Percentiles rank a stretch among this genome's conserved stretches.
Conservation (phyloP, 1,139 yeast genomes). For the Pichia sp. region DNA sequence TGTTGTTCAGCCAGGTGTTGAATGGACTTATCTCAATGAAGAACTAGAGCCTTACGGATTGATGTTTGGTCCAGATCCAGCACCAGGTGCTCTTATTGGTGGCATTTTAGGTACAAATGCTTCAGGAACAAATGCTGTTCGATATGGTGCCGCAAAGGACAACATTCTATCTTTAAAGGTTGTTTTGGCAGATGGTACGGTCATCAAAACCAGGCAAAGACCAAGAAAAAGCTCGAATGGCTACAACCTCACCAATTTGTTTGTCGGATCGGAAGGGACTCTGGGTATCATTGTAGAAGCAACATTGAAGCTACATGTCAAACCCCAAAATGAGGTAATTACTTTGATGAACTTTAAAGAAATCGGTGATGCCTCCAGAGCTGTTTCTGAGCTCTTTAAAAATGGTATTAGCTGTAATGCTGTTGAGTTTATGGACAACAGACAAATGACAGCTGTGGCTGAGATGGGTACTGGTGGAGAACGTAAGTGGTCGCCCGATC, state of each 20-base stretch:
- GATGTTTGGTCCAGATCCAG: slow-evolving; percentile 71
- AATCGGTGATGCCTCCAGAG: slow-evolving; percentile 53
- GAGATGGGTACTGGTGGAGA: slow-evolving; percentile 42
- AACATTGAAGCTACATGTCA: slow-evolving; percentile 53
- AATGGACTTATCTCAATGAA: slow-evolving; percentile 63
- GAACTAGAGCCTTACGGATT: slow-evolving; percentile 41
- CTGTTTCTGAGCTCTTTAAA: slow-evolving; percentile 50
- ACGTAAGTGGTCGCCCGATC: slow-evolving; percentile 66
- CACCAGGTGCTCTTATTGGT: slow-evolving; percentile 68
- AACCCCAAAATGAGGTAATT: slow-evolving; percentile 54
- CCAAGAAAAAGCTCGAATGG: slow-evolving; percentile 68
- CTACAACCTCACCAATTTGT: slow-evolving; percentile 59
- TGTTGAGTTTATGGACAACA: slow-evolving; percentile 60
- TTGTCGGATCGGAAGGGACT: slow-evolving; percentile 70
- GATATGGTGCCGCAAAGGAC: slow-evolving; percentile 70
- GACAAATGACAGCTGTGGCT: slow-evolving; percentile 64
- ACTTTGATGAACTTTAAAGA: slow-evolving; percentile 54
- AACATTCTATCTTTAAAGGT: slow-evolving; percentile 49
- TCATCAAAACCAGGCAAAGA: slow-evolving; percentile 57
- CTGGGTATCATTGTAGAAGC: slow-evolving; percentile 69
- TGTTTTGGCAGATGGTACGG: slow-evolving; percentile 65
- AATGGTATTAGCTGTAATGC: slow-evolving; percentile 58
- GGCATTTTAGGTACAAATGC: slow-evolving; percentile 69
- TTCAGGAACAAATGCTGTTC: slow-evolving; percentile 66
- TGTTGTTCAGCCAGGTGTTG: slow-evolving; percentile 66